Percentiles rank a stretch among this genome's conserved stretches.
Evolutionary conservation across 169 alveolate species (phyloP).

Genomic region (Cryptosporidium muris): DNA sequence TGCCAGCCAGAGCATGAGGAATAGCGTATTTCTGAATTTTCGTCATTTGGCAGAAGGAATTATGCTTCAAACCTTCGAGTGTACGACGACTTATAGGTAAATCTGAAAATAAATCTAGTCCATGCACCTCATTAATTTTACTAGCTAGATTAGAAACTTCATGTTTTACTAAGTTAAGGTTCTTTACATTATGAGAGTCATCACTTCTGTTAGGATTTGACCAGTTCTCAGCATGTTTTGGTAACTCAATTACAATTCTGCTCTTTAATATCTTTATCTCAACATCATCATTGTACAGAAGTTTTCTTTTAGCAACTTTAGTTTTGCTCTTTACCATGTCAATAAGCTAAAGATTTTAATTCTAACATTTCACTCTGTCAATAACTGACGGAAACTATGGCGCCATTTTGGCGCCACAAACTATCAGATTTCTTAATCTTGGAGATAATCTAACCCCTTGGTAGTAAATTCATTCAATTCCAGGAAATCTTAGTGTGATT

Average conservation of each 20-base stretch:
- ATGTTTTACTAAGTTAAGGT: neutral
- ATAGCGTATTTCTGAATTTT: slow-evolving; percentile 86
- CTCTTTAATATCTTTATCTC: slow-evolving; percentile 65
- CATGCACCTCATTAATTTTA: slow-evolving; percentile 72
- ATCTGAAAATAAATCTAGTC: slow-evolving; percentile 81
- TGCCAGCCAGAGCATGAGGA: slow-evolving; percentile 90
- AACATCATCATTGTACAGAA: slow-evolving; percentile 63
- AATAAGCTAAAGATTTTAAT: too few relatives aligned
- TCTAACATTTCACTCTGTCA: too few relatives aligned
- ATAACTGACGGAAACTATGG: too few relatives aligned
- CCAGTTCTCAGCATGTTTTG: slow-evolving; percentile 33
- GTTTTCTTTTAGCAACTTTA: neutral
- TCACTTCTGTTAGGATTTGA: slow-evolving; percentile 18
- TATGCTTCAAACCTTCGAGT: slow-evolving; percentile 81
- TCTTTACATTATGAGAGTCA: neutral
- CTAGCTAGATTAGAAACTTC: neutral
- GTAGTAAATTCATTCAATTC: too few relatives aligned
- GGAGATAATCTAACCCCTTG: too few relatives aligned
- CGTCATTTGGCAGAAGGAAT: slow-evolving; percentile 86
- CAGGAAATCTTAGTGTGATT: too few relatives aligned
- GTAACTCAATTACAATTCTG: slow-evolving; percentile 70
- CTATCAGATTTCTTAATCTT: too few relatives aligned
- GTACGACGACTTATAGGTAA: slow-evolving; percentile 86
- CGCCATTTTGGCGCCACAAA: too few relatives aligned
- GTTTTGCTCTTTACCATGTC: too few relatives aligned